Evolutionary conservation across 208 protist species (phyloP), one percentile per base, ranked within the genome.

Genomic region (Leptomonas pyrrhocoris): DNA sequence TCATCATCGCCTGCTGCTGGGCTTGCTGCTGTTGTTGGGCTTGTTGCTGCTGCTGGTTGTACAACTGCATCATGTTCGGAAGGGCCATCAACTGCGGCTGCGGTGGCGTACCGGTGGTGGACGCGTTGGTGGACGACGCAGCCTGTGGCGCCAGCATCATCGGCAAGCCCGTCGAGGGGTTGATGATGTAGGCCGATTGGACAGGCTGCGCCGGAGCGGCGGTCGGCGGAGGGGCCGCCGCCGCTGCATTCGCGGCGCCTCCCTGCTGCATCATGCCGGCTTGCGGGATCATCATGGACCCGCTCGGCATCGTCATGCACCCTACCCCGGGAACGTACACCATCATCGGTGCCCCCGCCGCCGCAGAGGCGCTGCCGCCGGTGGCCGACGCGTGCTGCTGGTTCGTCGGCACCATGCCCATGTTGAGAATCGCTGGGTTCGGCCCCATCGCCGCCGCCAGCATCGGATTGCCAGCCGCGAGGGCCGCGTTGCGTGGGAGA

Each of bases 271-370:
- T 38, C 34, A 9, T 9, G 34, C 18, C 34, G 13, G 49, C 38
- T 40, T 59, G 70, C 36, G 18, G 46, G 55, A 70, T 19, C 48
- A 77, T 53, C 46, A 54, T 48, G 15, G 63, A 54, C n/a, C 57
- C 68, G 28, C 15, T 31, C 3, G 72, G 69, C 38, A 74, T 34
- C 34, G 54, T 56, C 58, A 81, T 42, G 43, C 76, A 81, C 8
- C 75, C 70, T 2, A 81, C 57, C 21, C 69, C 69, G 9, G 75
- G 63, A 9, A 81, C 70, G 30, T 53, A 81, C 30, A 81, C 40
- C 30, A 77, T 55, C 49, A 77, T 67, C 6, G 72, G 48, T 5
- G 62, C 40, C 21, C 63, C 49, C 9, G 36, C 64, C 11, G 72
- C 40, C 18, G 63, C 42, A 6, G 50, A 50, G n/a, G 25, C 9